Evolutionary conservation across 306 rosid genomes (phyloP).

Genomic region (Cyclanthera cordifolia): DNA sequence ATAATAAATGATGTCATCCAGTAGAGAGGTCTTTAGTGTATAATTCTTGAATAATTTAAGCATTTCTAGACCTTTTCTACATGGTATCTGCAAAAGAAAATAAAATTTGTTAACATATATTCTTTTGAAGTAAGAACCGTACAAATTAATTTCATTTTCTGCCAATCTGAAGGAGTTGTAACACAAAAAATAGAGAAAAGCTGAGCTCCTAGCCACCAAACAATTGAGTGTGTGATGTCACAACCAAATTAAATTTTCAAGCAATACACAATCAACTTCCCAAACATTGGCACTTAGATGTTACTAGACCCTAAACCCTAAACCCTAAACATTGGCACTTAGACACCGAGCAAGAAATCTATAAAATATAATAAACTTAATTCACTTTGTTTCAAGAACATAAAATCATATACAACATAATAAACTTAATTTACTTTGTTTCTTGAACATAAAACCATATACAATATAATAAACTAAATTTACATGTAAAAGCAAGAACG

Average conservation of each 20-base stretch:
- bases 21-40: slow-evolving; percentile 66
- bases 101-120: slow-evolving; percentile 12
- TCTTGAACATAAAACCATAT: not conserved
- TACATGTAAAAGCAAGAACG: not conserved
- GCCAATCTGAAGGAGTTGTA: not conserved
- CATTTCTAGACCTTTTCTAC: slow-evolving; percentile 70
- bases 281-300: not conserved
- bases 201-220: not conserved
- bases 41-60: slow-evolving; percentile 66
- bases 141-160: not conserved
- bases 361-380: too few relatives aligned
- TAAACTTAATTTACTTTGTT: not conserved
- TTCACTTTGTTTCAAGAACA: too few relatives aligned
- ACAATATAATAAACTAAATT: too few relatives aligned
- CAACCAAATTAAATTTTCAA: not conserved
- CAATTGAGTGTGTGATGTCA: not conserved
- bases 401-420: too few relatives aligned
- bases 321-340: too few relatives aligned
- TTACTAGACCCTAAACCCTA: too few relatives aligned
- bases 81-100: slow-evolving; percentile 46
- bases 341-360: too few relatives aligned
- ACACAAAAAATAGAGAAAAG: not conserved
- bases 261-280: not conserved
- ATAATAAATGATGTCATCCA: slow-evolving; percentile 75
- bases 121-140: not conserved